Evolutionary conservation across 495 filamentous ascomycete species (phyloP).

Genomic region (Penicillium herquei): DNA sequence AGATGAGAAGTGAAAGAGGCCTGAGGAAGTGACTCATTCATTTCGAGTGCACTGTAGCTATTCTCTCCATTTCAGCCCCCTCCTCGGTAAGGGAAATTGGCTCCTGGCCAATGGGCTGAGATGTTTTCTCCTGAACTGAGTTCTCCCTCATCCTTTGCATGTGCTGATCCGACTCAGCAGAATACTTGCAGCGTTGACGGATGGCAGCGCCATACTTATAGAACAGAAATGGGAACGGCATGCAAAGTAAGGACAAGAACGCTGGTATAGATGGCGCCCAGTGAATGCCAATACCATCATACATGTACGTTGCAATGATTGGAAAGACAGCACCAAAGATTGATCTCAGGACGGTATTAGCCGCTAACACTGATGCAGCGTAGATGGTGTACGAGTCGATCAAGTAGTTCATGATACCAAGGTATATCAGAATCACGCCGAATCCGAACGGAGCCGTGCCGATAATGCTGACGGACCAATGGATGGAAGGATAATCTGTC

Average conservation of each 20-base stretch:
- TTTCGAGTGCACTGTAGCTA: too few relatives aligned
- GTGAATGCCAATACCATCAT: not conserved
- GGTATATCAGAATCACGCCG: constrained; percentile 70
- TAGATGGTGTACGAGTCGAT: constrained; percentile 79
- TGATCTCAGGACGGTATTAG: constrained; percentile 67
- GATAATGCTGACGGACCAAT: constrained; percentile 65
- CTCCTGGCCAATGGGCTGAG: too few relatives aligned
- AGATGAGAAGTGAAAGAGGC: too few relatives aligned
- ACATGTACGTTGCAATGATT: not conserved
- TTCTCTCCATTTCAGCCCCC: too few relatives aligned
- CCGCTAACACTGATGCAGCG: constrained; percentile 75
- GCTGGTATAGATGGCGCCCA: constrained; percentile 1
- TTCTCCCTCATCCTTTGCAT: not conserved
- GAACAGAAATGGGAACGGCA: constrained; percentile 1
- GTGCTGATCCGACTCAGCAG: not conserved
- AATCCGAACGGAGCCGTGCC: constrained; percentile 70
- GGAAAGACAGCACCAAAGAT: constrained; percentile 63
- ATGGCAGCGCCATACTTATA: constrained; percentile 3
- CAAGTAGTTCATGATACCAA: constrained; percentile 72
- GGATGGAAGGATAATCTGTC: constrained; percentile 65
- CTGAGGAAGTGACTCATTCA: too few relatives aligned
- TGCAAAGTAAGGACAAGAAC: not conserved
- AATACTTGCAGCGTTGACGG: constrained; percentile 1
- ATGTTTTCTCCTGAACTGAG: too few relatives aligned
- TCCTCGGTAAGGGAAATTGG: too few relatives aligned